phyloP scores from a whole-genome alignment of 805 yeast genomes.

The Wickerhamiella spandovensis region DNA sequence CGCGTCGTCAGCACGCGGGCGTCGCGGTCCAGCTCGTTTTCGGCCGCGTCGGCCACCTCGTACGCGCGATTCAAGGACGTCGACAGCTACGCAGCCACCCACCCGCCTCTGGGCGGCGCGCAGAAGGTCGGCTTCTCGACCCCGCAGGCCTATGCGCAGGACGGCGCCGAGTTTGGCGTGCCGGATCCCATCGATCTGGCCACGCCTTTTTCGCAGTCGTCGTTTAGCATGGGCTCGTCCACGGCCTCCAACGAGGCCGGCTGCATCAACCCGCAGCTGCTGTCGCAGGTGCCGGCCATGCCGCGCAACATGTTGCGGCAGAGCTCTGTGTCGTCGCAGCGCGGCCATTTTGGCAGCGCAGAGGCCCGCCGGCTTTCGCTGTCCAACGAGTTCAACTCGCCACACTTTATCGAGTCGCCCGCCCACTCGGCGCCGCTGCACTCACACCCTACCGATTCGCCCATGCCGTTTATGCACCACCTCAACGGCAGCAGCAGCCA shows the following conservation, averaged over 20 bases:
- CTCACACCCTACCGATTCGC: not conserved
- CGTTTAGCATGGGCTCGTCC: not conserved
- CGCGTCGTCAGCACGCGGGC: conserved; percentile 8
- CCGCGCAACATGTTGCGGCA: not conserved
- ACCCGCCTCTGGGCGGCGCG: conserved; percentile 29
- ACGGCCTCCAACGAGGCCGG: not conserved
- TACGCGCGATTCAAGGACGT: conserved; percentile 41
- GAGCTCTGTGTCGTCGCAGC: not conserved
- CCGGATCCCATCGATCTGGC: conserved; percentile 5
- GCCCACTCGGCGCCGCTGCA: not conserved
- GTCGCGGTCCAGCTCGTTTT: conserved; percentile 32
- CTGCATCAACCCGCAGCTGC: conserved; percentile 3
- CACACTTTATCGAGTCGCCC: not conserved
- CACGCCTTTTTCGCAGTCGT: not conserved
- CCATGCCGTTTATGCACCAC: not conserved
- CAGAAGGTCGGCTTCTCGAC: conserved; percentile 69
- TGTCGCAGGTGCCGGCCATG: not conserved
- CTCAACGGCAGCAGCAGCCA: not conserved
- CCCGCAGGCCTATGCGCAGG: conserved; percentile 39
- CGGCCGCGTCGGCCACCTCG: conserved; percentile 48
- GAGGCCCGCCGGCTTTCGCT: not conserved
- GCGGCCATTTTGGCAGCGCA: not conserved
- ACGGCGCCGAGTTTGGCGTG: conserved; percentile 23
- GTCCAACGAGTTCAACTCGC: not conserved
- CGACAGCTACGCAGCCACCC: conserved; percentile 8